Conservation (phyloP, 2,329 filamentous ascomycete species). For the Pseudocercospora pini-densiflorae region DNA sequence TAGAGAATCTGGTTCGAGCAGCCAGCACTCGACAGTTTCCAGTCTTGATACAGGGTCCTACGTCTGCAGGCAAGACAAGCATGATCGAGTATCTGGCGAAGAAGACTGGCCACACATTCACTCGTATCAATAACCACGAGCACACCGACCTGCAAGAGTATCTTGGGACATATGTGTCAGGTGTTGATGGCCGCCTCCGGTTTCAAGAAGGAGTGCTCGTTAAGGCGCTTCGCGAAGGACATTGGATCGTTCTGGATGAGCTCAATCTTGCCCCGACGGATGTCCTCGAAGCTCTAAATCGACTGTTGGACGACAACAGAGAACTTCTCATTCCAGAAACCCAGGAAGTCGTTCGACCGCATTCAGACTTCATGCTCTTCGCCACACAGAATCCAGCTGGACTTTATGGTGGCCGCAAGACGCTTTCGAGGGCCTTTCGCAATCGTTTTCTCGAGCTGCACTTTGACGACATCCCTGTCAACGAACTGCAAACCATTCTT, state of each 20-base stretch:
- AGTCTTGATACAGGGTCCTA: constrained; percentile 93
- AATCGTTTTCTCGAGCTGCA: constrained; percentile 97
- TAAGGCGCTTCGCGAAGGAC: constrained; percentile 86
- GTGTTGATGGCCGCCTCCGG: constrained; percentile 77
- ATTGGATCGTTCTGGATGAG: constrained; percentile 98
- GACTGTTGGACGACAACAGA: constrained; percentile 92
- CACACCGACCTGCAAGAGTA: constrained; percentile 99
- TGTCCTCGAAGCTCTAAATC: constrained; percentile 93
- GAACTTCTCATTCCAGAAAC: constrained; percentile 96
- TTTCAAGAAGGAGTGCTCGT: constrained; percentile 96
- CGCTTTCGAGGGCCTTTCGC: constrained; percentile 89
- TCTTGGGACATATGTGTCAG: constrained; percentile 89
- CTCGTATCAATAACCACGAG: constrained; percentile 99
- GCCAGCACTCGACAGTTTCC: constrained; percentile 91
- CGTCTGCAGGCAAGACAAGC: constrained; percentile 96
- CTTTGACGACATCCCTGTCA: constrained; percentile 96
- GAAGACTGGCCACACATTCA: constrained; percentile 93
- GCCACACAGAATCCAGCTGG: constrained; percentile 97
- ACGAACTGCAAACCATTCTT: constrained; percentile 89
- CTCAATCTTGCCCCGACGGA: constrained; percentile 96
- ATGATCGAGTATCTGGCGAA: constrained; percentile 99
- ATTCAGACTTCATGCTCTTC: constrained; percentile 96
- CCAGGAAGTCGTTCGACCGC: constrained; percentile 88
- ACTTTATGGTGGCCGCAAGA: constrained; percentile 92
- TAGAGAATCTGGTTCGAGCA: constrained; percentile 91